These are phyloP conservation scores for Chrysanthemum seticuspe DNA, from an alignment of 129 eudicot genomes.

Conservation along the genomic window DNA sequence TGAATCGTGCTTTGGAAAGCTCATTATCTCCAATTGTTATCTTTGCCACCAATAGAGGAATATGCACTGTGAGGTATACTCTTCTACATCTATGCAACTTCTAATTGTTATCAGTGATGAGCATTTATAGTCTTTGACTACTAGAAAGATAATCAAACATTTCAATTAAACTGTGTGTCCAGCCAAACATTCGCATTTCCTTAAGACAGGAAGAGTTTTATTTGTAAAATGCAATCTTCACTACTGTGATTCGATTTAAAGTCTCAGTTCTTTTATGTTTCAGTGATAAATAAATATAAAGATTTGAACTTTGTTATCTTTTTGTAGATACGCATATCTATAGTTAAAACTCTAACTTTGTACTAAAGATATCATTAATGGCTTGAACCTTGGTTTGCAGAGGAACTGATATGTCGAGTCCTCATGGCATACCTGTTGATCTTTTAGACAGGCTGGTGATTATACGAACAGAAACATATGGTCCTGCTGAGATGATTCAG, in stretches of 20 bases:
- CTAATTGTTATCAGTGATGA: background rate
- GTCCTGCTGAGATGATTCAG: too few relatives aligned
- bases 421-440: conserved; percentile 98
- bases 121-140: background rate
- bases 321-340: background rate
- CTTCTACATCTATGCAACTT: background rate
- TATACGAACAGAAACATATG: too few relatives aligned
- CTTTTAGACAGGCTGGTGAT: conserved; percentile 56
- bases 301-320: background rate
- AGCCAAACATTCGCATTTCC: background rate
- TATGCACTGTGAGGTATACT: conserved; percentile 83
- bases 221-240: background rate
- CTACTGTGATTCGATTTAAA: background rate
- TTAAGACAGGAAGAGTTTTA: background rate
- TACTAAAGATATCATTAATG: background rate
- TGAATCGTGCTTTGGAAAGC: conserved; percentile 96
- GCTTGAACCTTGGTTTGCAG: background rate
- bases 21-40: conserved; percentile 89
- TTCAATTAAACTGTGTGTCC: background rate
- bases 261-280: background rate
- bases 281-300: background rate
- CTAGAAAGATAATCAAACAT: conserved; percentile 5
- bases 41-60: conserved; percentile 95
- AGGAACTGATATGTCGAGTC: conserved; percentile 83
- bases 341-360: background rate